Evolutionary conservation across 305 asterid genomes (phyloP).

Genomic region (Fraxinus angustifolia): DNA sequence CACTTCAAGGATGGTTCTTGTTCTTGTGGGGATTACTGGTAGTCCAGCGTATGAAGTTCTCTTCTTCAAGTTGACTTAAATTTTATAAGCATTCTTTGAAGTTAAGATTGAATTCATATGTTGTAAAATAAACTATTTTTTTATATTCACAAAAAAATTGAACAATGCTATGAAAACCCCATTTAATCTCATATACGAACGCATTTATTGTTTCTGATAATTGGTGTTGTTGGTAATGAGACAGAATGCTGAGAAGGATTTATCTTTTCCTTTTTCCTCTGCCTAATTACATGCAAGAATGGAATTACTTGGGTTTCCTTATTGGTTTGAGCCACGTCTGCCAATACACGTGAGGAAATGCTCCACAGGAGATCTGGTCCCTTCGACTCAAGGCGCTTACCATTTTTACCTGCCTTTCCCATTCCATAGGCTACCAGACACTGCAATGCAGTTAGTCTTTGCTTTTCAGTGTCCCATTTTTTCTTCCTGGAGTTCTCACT

Average conservation of each 20-base stretch:
- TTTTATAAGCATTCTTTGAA: neutral
- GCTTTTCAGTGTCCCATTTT: constrained; percentile 75
- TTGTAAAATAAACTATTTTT: neutral
- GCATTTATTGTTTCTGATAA: neutral
- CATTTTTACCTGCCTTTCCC: constrained; percentile 58
- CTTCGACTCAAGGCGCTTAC: constrained; percentile 35
- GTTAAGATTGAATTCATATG: neutral
- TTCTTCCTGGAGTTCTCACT: constrained; percentile 34
- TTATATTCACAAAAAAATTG: neutral
- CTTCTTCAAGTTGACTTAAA: neutral
- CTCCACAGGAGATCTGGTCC: constrained; percentile 67
- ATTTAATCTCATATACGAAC: neutral
- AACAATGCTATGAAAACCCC: neutral
- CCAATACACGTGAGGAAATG: constrained; percentile 71
- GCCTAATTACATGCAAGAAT: neutral
- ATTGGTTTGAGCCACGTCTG: constrained; percentile 90
- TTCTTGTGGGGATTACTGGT: constrained; percentile 14
- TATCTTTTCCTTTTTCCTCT: neutral
- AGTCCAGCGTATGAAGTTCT: neutral
- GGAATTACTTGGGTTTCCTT: neutral
- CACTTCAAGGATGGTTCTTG: constrained; percentile 12
- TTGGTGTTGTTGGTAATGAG: neutral
- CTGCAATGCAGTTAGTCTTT: constrained; percentile 65
- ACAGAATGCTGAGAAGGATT: neutral
- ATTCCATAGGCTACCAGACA: constrained; percentile 71